A percentile compares a stretch with the other conserved stretches of the same genome.
Evolutionary conservation across 345 rosid genomes (phyloP).

Genomic region (Anastatica hierochuntica): DNA sequence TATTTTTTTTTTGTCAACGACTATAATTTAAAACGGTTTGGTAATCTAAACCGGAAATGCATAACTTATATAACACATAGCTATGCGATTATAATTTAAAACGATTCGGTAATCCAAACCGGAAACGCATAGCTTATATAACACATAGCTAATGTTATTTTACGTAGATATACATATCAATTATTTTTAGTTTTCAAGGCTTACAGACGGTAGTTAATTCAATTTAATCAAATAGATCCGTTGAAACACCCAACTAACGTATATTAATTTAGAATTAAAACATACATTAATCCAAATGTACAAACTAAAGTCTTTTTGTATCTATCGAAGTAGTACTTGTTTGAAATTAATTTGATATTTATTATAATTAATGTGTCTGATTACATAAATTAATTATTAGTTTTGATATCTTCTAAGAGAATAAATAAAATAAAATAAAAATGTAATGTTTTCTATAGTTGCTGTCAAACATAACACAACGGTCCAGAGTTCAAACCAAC

Average conservation of each 20-base stretch:
- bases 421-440: neutral
- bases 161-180: no score
- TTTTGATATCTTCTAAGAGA: conserved; percentile 11
- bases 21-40: no score
- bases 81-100: no score
- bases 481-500: conserved; percentile 29
- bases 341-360: conserved; percentile 11
- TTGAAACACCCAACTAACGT: no score
- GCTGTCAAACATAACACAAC: conserved; percentile 19
- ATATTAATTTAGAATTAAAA: neutral
- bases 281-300: conserved; percentile 1
- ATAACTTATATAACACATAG: no score
- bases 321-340: neutral
- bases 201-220: neutral
- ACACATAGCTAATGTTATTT: no score
- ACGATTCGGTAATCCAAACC: no score
- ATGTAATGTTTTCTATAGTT: conserved; percentile 10
- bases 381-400: conserved; percentile 3
- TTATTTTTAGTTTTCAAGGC: no score
- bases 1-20: no score
- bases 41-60: no score
- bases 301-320: neutral
- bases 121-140: no score
- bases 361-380: conserved; percentile 9
- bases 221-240: no score